Evolutionary conservation across 2,329 filamentous ascomycete species (phyloP), one percentile per base, ranked within the genome.

Genomic region (Colletotrichum sidae): DNA sequence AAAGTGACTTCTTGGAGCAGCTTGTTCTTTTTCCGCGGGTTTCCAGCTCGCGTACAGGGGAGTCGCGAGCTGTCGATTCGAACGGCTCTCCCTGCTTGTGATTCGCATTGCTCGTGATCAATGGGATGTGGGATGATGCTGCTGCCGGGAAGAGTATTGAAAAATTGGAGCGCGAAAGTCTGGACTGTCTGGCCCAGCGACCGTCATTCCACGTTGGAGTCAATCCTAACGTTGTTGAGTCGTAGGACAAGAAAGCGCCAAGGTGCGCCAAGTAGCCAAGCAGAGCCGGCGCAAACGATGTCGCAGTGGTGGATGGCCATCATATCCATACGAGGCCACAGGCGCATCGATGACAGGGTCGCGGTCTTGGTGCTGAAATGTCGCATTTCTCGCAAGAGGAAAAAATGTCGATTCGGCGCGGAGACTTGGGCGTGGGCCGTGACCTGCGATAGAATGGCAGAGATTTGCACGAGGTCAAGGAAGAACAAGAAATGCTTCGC

Each of bases 211-310:
- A 47, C 52, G 46, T 63, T 38, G 58, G 58, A 57, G 53, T 39
- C 25, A 17, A 34, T 17, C 35, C 63, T 59, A 57, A 63, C 63
- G 37, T 53, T 50, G 59, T 63, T 57, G 63, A 57, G 52, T 56
- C 47, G 58, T 56, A 56, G 63, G 63, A 63, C 63, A 63, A 66
- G 63, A 63, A 25, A 33, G 46, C 37, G 63, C 63, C 63, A 66
- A 66, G 63, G 46, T 35, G 41, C 33, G 62, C 62, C 62, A 65
- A 65, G 62, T 38, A 62, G 61, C 42, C 53, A 47, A 55, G 53
- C 46, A 47, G 38, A 46, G 37, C 46, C 58, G 63, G 63, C 58
- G 63, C 63, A 54, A 56, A 62, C 58, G 59, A 53, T 53, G 47
- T 57, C 35, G 53, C 63, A 44, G 39, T 60, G 57, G 62, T 55